phyloP scores from a whole-genome alignment of 1,139 yeast genomes.

The Yamadazyma blattariae region DNA sequence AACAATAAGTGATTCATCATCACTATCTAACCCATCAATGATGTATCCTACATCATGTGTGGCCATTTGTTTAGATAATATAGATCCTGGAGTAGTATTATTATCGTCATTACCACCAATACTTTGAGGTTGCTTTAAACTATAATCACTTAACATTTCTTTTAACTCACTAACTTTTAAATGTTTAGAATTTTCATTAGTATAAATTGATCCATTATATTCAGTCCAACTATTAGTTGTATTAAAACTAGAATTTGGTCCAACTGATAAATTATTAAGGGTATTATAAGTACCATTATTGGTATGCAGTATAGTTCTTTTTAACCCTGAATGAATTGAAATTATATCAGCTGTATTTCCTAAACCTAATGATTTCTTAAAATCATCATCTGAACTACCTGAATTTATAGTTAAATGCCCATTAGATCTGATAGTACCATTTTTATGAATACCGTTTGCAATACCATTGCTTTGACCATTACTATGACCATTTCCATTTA shows the following conservation, averaged over 20 bases:
- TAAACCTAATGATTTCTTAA: constrained; percentile 25
- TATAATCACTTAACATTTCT: constrained; percentile 23
- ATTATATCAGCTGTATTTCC: constrained; percentile 43
- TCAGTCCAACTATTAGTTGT: constrained; percentile 13
- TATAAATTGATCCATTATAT: constrained; percentile 21
- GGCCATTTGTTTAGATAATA: constrained; percentile 33
- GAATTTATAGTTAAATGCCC: background rate
- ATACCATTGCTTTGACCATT: constrained; percentile 11
- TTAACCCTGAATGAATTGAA: constrained; percentile 39
- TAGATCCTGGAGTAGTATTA: constrained; percentile 23
- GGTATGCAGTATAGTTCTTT: constrained; percentile 8
- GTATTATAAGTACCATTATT: constrained; percentile 1
- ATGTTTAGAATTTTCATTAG: constrained; percentile 18
- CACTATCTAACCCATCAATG: constrained; percentile 35
- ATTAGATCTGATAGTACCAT: constrained; percentile 4
- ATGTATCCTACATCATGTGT: constrained; percentile 35
- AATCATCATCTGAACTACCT: constrained; percentile 4
- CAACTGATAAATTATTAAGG: constrained; percentile 1
- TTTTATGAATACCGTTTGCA: background rate
- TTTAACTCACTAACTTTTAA: constrained; percentile 50
- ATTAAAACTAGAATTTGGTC: constrained; percentile 5
- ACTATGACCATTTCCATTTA: constrained; percentile 1
- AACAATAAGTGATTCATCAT: constrained; percentile 32
- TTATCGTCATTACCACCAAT: constrained; percentile 4
- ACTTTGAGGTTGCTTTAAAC: constrained; percentile 10